phyloP scores from a whole-genome alignment of 2,329 filamentous ascomycete genomes.

The Thyridium curvatum region DNA sequence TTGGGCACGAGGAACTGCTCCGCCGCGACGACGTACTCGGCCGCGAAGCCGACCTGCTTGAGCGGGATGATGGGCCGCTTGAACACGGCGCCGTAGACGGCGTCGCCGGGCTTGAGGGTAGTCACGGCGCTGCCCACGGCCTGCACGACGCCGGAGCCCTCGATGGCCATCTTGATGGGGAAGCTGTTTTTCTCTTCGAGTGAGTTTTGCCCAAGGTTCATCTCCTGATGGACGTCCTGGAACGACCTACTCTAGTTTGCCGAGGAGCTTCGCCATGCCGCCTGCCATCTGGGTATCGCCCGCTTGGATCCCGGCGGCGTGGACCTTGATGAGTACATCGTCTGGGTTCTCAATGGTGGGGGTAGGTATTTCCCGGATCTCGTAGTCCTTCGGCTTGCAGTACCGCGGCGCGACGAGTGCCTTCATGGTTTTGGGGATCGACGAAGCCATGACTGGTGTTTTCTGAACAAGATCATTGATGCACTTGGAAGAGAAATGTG shows the following conservation, averaged over 20 bases:
- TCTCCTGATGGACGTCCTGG: constrained; percentile 14
- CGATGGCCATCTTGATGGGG: constrained; percentile 16
- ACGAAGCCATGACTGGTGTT: constrained; percentile 24
- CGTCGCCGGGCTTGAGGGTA: constrained; percentile 22
- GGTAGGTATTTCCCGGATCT: constrained; percentile 32
- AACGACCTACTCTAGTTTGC: constrained; percentile 18
- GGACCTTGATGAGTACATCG: constrained; percentile 35
- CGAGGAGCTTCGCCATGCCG: constrained; percentile 17
- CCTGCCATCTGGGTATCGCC: constrained; percentile 24
- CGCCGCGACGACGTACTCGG: constrained; percentile 31
- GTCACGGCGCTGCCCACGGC: constrained; percentile 20
- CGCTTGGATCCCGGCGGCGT: constrained; percentile 26
- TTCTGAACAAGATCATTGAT: too few species aligned
- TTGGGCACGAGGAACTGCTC: constrained; percentile 26
- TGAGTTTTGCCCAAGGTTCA: too few species aligned
- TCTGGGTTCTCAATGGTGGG: constrained; percentile 34
- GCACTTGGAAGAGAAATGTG: too few species aligned
- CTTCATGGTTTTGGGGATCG: constrained; percentile 26
- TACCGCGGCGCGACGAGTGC: constrained; percentile 33
- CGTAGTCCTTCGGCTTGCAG: constrained; percentile 28
- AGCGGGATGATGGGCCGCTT: constrained; percentile 27
- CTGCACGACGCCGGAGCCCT: constrained; percentile 21
- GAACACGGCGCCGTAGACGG: constrained; percentile 30
- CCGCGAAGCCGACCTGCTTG: constrained; percentile 22
- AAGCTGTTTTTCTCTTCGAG: constrained; percentile 9